Percentiles rank a stretch among this genome's conserved stretches.
Evolutionary conservation across 345 rosid genomes (phyloP).

Genomic region (Crucihimalaya himalaica): DNA sequence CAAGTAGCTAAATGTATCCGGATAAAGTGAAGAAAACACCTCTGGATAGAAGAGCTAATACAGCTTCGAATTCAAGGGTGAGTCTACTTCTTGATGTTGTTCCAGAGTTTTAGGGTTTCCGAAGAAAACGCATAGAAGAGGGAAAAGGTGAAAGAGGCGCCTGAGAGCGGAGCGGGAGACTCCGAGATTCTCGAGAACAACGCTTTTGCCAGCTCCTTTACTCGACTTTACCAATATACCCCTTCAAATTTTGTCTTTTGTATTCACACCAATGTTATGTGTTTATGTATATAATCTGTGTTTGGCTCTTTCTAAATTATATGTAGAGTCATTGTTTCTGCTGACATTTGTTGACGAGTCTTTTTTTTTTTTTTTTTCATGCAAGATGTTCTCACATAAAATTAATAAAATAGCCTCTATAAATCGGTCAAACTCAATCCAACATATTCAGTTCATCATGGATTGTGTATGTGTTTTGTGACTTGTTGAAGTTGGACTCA

Average conservation of each 20-base stretch:
- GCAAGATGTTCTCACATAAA: neutral
- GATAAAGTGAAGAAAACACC: neutral
- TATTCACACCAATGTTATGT: neutral
- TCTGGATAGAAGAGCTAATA: neutral
- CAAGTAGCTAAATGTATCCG: neutral
- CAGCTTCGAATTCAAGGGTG: constrained; percentile 15
- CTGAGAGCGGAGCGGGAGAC: constrained; percentile 38
- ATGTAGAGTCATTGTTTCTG: too few species aligned
- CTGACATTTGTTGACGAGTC: neutral
- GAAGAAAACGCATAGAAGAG: neutral
- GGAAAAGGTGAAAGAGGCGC: neutral
- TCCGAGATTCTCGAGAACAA: constrained; percentile 19
- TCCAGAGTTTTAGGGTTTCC: constrained; percentile 34
- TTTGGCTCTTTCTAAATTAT: neutral
- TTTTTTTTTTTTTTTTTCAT: neutral
- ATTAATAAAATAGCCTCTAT: neutral
- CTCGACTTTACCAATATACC: constrained; percentile 1
- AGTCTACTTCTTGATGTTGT: too few species aligned
- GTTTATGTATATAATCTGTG: neutral
- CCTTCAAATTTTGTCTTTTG: constrained; percentile 14
- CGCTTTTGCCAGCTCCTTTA: constrained; percentile 13
- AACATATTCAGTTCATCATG: neutral
- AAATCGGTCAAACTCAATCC: neutral
- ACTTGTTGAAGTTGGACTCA: neutral
- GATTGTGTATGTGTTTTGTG: neutral